Evolutionary conservation across 352 stramenopile genomes (phyloP), one percentile per base, ranked within the genome.

Genomic region (Aphanomyces astaci): DNA sequence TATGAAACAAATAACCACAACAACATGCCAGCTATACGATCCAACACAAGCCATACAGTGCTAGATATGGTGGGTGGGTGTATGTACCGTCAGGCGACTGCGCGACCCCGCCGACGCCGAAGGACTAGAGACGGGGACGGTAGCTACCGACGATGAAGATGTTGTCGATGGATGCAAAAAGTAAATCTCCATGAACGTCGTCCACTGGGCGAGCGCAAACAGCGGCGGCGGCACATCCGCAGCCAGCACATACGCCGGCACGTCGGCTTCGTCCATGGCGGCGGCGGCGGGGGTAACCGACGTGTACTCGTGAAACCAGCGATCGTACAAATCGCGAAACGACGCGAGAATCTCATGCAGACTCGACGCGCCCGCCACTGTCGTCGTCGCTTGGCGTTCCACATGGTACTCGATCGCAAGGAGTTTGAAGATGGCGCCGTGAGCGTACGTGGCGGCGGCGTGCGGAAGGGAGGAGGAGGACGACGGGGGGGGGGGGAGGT

Each of bases 171-270:
- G 40, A n/a, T 59, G 15, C 24, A 59, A 49, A 22, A 9, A 66
- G 11, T 65, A 66, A 31, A 66, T 28, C 27, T 66, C 57, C 39
- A 66, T 66, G 3, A 31, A 24, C 11, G 39, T 59, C 0, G 39
- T 31, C 31, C 31, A 66, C 30, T 66, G 57, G 22, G 39, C 39
- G 22, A 55, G 19, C 11, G 57, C 57, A 66, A 55, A 66, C 17
- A 66, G 19, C 15, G 17, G 40, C 17, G 40, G 40, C 40, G 17
- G 40, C 40, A n/a, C 22, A n/a, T 49, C 40, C 17, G 15, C 22
- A 49, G 22, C 40, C 40, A 49, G 22, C 17, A 49, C 40, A n/a
- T 49, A 49, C 17, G 22, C 15, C 40, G 40, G 40, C 17, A 49
- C 15, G 40, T 15, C 22, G 17, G 40, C 40, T 49, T 49, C 15